phyloP scores from a whole-genome alignment of 768 basidiomycete genomes.

The Tricholoma sp. region DNA sequence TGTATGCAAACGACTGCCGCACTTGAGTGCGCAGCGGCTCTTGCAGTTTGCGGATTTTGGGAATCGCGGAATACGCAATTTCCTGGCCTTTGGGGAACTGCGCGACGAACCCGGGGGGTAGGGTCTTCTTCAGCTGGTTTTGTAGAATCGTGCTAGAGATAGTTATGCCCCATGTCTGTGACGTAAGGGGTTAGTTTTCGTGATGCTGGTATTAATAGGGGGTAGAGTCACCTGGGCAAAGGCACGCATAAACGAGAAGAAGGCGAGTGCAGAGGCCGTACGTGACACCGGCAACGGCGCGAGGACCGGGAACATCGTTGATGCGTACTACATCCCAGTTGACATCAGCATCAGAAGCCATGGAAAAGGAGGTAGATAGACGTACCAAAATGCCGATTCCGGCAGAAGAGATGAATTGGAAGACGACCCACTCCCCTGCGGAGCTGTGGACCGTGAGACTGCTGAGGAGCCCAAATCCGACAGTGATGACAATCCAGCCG shows the following conservation, averaged over 20 bases:
- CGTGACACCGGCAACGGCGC: slow-evolving; percentile 36
- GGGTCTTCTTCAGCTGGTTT: slow-evolving; percentile 37
- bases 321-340: background rate
- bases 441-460: background rate
- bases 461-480: background rate
- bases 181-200: background rate
- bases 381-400: slow-evolving; percentile 9
- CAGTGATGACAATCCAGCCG: background rate
- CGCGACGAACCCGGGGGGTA: slow-evolving; percentile 34
- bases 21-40: slow-evolving; percentile 29
- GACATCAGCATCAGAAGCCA: background rate
- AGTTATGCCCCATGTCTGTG: slow-evolving; percentile 34
- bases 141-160: slow-evolving; percentile 34
- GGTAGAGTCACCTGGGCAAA: slow-evolving; percentile 26
- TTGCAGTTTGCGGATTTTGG: slow-evolving; percentile 28
- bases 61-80: slow-evolving; percentile 41
- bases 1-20: slow-evolving; percentile 8
- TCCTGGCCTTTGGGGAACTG: slow-evolving; percentile 30
- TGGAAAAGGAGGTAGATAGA: background rate
- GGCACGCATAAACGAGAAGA: slow-evolving; percentile 32
- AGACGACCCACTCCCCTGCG: background rate
- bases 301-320: slow-evolving; percentile 39
- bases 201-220: background rate
- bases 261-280: slow-evolving; percentile 41
- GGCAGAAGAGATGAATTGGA: slow-evolving; percentile 6